These are phyloP conservation scores for Phoenix roebelenii DNA, from an alignment of 176 grass and related monocot species.

Conservation along the genomic window DNA sequence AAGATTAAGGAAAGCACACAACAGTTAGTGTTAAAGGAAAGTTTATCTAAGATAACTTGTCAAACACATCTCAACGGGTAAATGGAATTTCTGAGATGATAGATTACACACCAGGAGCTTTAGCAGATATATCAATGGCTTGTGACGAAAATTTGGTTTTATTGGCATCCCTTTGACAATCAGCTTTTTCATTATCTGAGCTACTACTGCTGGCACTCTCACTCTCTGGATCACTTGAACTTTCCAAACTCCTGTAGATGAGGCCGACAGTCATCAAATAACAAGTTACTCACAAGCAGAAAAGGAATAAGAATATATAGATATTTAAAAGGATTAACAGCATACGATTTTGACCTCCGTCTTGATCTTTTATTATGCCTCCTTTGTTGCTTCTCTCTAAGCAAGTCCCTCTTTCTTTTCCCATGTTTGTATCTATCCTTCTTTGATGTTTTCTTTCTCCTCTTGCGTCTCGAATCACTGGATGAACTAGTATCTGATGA, in stretches of 20 bases:
- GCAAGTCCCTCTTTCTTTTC: slow-evolving; percentile 42
- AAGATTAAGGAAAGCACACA: no score
- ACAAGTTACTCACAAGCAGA: neutral
- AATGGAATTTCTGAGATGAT: neutral
- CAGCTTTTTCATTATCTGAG: slow-evolving; percentile 35
- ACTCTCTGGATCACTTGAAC: slow-evolving; percentile 47
- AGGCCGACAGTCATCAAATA: slow-evolving; percentile 2
- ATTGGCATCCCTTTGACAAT: neutral
- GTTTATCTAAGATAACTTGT: no score
- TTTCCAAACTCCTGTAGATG: slow-evolving; percentile 34
- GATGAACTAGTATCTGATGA: slow-evolving; percentile 68
- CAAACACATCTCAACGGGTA: neutral
- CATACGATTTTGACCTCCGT: slow-evolving; percentile 40
- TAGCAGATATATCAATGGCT: neutral
- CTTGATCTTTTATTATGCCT: slow-evolving; percentile 26
- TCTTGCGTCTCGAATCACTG: slow-evolving; percentile 56
- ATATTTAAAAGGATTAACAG: slow-evolving; percentile 3
- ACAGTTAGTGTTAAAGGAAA: no score
- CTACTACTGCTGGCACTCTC: slow-evolving; percentile 31
- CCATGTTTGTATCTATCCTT: slow-evolving; percentile 40
- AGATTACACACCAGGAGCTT: slow-evolving; percentile 1
- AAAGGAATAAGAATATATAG: neutral
- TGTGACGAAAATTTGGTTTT: slow-evolving; percentile 23
- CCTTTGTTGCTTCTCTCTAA: slow-evolving; percentile 37
- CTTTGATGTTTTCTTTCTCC: slow-evolving; percentile 49